Evolutionary conservation across 495 filamentous ascomycete genomes (phyloP).

Genomic region (Lophium mytilinum): DNA sequence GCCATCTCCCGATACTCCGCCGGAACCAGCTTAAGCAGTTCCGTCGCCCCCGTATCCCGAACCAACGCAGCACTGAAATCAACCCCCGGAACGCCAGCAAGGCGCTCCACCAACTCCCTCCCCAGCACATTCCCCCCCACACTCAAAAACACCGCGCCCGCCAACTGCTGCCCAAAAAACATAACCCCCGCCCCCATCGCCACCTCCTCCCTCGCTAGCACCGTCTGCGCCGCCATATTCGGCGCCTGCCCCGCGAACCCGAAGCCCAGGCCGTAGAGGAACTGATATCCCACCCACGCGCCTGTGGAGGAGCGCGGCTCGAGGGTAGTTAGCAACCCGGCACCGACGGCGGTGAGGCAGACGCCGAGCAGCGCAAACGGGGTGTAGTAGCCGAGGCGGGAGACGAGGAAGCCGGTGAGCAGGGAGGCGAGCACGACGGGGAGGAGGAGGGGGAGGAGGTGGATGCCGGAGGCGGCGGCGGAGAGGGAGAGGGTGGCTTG

Average conservation of each 20-base stretch:
- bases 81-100: too few species aligned
- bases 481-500: slow-evolving; percentile 1
- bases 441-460: slow-evolving; percentile 17
- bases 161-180: not conserved
- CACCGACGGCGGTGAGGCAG: slow-evolving; percentile 8
- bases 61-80: not conserved
- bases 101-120: not conserved
- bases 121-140: not conserved
- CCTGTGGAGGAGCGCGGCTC: not conserved
- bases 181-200: not conserved
- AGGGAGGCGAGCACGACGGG: not conserved
- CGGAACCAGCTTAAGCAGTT: slow-evolving; percentile 10
- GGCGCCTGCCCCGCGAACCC: not conserved
- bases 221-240: not conserved
- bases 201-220: not conserved
- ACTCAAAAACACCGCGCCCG: not conserved
- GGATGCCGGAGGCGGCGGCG: not conserved
- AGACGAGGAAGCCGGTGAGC: not conserved
- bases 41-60: slow-evolving; percentile 10
- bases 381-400: not conserved
- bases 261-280: not conserved
- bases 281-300: not conserved
- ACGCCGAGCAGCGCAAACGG: not conserved
- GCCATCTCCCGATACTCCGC: slow-evolving; percentile 1
- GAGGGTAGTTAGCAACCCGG: slow-evolving; percentile 6